Conservation (phyloP, 768 basidiomycete genomes). For the Collybia nuda region DNA sequence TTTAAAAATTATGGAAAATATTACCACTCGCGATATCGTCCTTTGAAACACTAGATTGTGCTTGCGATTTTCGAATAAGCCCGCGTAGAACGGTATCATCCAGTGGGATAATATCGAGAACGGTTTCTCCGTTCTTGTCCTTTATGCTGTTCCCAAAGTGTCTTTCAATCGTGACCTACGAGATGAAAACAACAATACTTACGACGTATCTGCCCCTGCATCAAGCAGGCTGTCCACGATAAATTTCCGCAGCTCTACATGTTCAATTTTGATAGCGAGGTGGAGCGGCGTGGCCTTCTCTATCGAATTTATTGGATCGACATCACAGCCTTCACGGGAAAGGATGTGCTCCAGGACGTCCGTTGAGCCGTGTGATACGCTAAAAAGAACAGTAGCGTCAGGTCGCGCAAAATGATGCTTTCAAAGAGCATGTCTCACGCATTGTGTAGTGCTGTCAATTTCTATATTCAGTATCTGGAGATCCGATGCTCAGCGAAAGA, state of each 20-base stretch:
- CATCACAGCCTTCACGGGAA: constrained; percentile 74
- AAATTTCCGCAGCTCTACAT: constrained; percentile 49
- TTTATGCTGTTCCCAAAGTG: constrained; percentile 49
- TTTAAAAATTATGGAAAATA: constrained; percentile 6
- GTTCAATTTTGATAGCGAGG: constrained; percentile 59
- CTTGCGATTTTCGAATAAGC: constrained; percentile 55
- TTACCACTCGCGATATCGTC: constrained; percentile 70
- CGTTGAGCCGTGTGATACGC: constrained; percentile 54
- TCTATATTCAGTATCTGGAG: background rate
- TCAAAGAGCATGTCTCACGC: constrained; percentile 46
- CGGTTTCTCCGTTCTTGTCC: constrained; percentile 64
- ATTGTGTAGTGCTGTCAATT: constrained; percentile 59
- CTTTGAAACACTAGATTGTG: constrained; percentile 44
- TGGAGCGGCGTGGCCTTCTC: constrained; percentile 79
- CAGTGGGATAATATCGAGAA: constrained; percentile 52
- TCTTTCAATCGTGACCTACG: background rate
- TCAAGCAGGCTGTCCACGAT: constrained; percentile 71
- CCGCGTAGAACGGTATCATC: constrained; percentile 50
- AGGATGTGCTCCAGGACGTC: constrained; percentile 74
- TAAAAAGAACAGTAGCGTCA: constrained; percentile 18
- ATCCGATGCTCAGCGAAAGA: background rate
- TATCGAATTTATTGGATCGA: constrained; percentile 71
- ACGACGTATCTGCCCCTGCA: constrained; percentile 76
- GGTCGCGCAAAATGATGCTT: background rate
- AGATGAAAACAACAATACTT: constrained; percentile 17